phyloP scores from a whole-genome alignment of 2,329 filamentous ascomycete genomes.

The Botrytis sinoallii region DNA sequence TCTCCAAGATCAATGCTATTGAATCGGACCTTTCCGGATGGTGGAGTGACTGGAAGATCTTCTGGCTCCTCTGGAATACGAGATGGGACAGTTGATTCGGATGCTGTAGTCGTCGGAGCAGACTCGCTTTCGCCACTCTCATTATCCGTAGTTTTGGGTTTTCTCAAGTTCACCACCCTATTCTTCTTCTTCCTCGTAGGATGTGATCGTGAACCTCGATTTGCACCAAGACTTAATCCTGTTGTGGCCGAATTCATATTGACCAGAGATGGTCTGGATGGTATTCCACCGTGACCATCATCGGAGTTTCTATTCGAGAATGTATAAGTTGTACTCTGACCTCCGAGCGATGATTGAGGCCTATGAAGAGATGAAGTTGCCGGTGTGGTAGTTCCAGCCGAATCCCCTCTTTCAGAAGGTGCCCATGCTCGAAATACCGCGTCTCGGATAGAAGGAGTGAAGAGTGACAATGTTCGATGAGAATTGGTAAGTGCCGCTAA shows the following conservation, averaged over 20 bases:
- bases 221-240: slow-evolving; percentile 61
- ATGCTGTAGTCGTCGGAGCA: slow-evolving; percentile 57
- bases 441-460: slow-evolving; percentile 86
- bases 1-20: slow-evolving; percentile 39
- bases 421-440: slow-evolving; percentile 93
- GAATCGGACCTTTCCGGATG: slow-evolving; percentile 40
- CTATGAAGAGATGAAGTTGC: slow-evolving; percentile 54
- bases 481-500: slow-evolving; percentile 82
- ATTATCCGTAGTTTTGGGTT: slow-evolving; percentile 48
- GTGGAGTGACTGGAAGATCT: slow-evolving; percentile 53
- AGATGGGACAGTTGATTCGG: slow-evolving; percentile 56
- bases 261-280: slow-evolving; percentile 65
- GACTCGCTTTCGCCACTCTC: slow-evolving; percentile 40
- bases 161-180: slow-evolving; percentile 77
- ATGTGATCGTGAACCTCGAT: slow-evolving; percentile 52
- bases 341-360: slow-evolving; percentile 60
- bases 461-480: slow-evolving; percentile 84
- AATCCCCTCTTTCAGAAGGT: slow-evolving; percentile 53
- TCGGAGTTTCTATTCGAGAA: slow-evolving; percentile 67
- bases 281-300: slow-evolving; percentile 50
- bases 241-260: slow-evolving; percentile 60
- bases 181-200: slow-evolving; percentile 76
- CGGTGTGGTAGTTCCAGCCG: slow-evolving; percentile 36
- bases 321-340: slow-evolving; percentile 61
- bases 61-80: slow-evolving; percentile 60